phyloP scores from a whole-genome alignment of 2,329 filamentous ascomycete genomes.

The Nigrospora sphaerica region DNA sequence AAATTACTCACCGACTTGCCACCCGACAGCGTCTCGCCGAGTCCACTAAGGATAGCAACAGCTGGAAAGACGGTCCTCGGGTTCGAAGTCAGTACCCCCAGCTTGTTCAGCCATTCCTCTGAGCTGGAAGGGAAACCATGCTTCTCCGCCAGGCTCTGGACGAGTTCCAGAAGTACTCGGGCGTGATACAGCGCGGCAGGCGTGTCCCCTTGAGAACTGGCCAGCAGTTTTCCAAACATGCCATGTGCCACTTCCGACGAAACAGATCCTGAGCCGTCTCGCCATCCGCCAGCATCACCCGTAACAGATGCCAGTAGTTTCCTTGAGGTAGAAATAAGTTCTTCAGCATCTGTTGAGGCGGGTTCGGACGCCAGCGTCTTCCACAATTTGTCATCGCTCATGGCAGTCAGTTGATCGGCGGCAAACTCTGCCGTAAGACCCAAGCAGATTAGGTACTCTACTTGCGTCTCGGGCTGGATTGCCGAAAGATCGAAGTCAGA shows the following conservation, averaged over 20 bases:
- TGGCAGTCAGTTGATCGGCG: constrained; percentile 44
- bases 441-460: constrained; percentile 45
- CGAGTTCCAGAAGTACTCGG: constrained; percentile 40
- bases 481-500: constrained; percentile 29
- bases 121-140: constrained; percentile 36
- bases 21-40: constrained; percentile 40
- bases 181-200: constrained; percentile 44
- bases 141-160: constrained; percentile 37
- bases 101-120: constrained; percentile 39
- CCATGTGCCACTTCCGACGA: constrained; percentile 29
- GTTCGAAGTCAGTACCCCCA: constrained; percentile 38
- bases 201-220: constrained; percentile 32
- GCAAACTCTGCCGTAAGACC: constrained; percentile 43
- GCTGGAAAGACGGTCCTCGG: constrained; percentile 40
- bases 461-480: constrained; percentile 32
- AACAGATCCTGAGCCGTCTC: constrained; percentile 21
- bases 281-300: constrained; percentile 29
- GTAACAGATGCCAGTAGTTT: constrained; percentile 27
- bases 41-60: constrained; percentile 42
- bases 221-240: constrained; percentile 36
- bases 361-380: constrained; percentile 27
- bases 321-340: constrained; percentile 33
- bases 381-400: constrained; percentile 40
- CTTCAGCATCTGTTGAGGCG: constrained; percentile 30
- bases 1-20: constrained; percentile 45